A percentile compares a stretch with the other conserved stretches of the same genome.
Evolutionary conservation across 495 filamentous ascomycete genomes (phyloP).

Genomic region (Trichoderma erinaceum): DNA sequence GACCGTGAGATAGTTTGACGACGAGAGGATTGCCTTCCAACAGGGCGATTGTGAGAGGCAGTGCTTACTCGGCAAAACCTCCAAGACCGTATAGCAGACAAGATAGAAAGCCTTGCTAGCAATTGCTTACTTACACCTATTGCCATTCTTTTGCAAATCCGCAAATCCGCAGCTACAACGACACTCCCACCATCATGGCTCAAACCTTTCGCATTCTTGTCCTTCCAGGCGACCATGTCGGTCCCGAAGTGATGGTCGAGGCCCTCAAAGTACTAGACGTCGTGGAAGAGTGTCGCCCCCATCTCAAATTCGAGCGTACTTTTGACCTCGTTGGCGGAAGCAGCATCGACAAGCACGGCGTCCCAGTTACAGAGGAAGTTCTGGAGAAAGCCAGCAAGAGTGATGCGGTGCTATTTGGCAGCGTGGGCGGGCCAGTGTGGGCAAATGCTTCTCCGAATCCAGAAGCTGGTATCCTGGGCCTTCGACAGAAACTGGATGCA

Average conservation of each 20-base stretch:
- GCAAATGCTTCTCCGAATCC: constrained; percentile 38
- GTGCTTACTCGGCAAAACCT: background rate
- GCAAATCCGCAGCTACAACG: background rate
- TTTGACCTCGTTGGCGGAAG: constrained; percentile 44
- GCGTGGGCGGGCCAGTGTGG: constrained; percentile 48
- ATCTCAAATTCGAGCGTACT: constrained; percentile 36
- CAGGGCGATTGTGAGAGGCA: too few species aligned
- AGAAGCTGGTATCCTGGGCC: constrained; percentile 40
- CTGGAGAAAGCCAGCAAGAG: constrained; percentile 36
- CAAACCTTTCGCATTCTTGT: constrained; percentile 42
- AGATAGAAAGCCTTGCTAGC: background rate
- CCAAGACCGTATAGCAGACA: background rate
- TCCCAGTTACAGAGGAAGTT: constrained; percentile 40
- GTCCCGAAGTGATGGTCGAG: constrained; percentile 49
- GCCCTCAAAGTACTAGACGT: constrained; percentile 46
- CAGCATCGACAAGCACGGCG: constrained; percentile 42
- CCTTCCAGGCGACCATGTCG: constrained; percentile 50
- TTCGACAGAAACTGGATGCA: constrained; percentile 44
- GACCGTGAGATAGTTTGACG: background rate
- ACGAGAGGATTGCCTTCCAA: background rate
- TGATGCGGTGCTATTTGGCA: constrained; percentile 46
- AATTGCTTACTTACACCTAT: background rate
- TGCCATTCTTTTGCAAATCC: background rate
- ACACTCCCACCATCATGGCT: constrained; percentile 17
- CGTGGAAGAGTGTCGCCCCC: constrained; percentile 31